Conservation (phyloP, 2,329 filamentous ascomycete species). For the Huntiella savannae region DNA sequence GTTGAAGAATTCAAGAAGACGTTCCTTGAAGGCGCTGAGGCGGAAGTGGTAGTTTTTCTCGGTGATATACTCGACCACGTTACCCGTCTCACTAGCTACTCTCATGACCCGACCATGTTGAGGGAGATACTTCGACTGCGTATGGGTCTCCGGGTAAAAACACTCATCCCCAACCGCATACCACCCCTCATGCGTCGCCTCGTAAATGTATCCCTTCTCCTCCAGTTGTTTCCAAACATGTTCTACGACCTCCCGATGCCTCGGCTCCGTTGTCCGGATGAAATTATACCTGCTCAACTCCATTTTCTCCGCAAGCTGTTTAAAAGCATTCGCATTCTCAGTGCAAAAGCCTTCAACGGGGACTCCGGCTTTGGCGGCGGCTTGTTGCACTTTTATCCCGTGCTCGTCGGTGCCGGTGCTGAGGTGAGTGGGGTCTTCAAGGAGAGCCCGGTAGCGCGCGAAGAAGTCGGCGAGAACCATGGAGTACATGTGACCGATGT, state of each 20-base stretch:
- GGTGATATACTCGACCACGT: slow-evolving; percentile 83
- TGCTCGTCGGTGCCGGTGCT: slow-evolving; percentile 94
- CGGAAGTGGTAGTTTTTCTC: slow-evolving; percentile 93
- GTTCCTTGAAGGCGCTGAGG: slow-evolving; percentile 64
- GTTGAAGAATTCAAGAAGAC: slow-evolving; percentile 59
- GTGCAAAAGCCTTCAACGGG: slow-evolving; percentile 78
- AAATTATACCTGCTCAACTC: slow-evolving; percentile 58
- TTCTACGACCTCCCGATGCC: slow-evolving; percentile 69
- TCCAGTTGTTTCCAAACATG: slow-evolving; percentile 74
- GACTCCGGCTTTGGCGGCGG: slow-evolving; percentile 50
- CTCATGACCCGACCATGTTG: slow-evolving; percentile 67
- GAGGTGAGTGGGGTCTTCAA: slow-evolving; percentile 51
- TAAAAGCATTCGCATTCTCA: slow-evolving; percentile 60
- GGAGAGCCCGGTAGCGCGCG: slow-evolving; percentile 75
- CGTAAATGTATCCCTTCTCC: slow-evolving; percentile 62
- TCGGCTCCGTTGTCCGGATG: slow-evolving; percentile 71
- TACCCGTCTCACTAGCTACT: slow-evolving; percentile 72
- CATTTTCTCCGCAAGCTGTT: slow-evolving; percentile 49
- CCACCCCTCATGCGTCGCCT: slow-evolving; percentile 79
- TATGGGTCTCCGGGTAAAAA: slow-evolving; percentile 64
- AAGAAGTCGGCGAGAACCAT: slow-evolving; percentile 81
- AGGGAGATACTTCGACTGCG: slow-evolving; percentile 58
- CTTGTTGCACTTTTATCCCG: slow-evolving; percentile 90
- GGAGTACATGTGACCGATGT: slow-evolving; percentile 86
- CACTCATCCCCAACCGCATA: slow-evolving; percentile 94